These are phyloP conservation scores for Solanum tacnaense DNA, from an alignment of 257 asterid genomes.

Conservation along the genomic window DNA sequence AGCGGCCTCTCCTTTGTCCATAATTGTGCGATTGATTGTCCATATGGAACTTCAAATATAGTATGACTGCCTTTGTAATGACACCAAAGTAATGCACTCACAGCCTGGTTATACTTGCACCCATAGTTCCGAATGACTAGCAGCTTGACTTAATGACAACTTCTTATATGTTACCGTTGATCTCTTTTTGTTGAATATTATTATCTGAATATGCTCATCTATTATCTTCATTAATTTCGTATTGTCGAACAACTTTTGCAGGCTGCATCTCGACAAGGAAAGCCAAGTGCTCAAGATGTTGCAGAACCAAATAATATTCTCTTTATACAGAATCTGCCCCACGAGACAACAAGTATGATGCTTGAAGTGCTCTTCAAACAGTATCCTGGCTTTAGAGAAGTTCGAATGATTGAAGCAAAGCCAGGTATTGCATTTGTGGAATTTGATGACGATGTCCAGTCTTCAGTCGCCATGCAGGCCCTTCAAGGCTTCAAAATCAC, in stretches of 20 bases:
- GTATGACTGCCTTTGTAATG: background rate
- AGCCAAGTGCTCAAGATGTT: constrained; percentile 41
- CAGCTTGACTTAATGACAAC: background rate
- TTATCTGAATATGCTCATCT: background rate
- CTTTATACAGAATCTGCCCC: constrained; percentile 79
- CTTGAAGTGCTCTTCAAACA: constrained; percentile 90
- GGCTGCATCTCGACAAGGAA: constrained; percentile 62
- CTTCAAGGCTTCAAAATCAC: constrained; percentile 95
- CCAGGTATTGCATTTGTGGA: constrained; percentile 98
- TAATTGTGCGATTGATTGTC: background rate
- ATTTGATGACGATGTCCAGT: constrained; percentile 73
- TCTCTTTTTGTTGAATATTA: background rate
- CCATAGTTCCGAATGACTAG: background rate
- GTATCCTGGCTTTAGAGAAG: constrained; percentile 92
- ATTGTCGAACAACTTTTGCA: constrained; percentile 11
- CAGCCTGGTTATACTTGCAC: background rate
- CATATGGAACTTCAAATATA: background rate
- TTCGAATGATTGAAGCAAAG: constrained; percentile 88
- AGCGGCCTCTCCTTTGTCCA: background rate
- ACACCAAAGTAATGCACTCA: background rate
- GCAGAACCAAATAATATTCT: constrained; percentile 83
- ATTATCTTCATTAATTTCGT: background rate
- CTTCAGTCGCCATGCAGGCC: constrained; percentile 94
- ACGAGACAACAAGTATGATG: constrained; percentile 88
- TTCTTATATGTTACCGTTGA: background rate